phyloP scores from a whole-genome alignment of 2,329 filamentous ascomycete genomes.

The Septoria linicola region DNA sequence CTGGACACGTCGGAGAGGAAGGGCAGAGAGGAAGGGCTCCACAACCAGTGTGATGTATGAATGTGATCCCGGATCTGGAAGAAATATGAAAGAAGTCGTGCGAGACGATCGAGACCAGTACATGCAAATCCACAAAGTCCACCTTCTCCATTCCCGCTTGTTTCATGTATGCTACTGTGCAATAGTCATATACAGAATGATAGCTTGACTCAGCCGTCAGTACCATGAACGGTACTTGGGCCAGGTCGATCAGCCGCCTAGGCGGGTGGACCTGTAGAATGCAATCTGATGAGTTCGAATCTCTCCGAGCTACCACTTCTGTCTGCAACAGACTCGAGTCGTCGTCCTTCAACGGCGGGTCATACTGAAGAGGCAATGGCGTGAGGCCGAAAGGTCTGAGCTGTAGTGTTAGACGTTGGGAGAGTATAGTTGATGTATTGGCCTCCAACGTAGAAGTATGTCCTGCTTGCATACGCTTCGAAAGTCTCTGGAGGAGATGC shows the following conservation, averaged over 20 bases:
- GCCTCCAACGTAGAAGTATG: slow-evolving; percentile 30
- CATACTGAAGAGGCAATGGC: slow-evolving; percentile 36
- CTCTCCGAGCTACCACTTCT: slow-evolving; percentile 27
- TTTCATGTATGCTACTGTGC: slow-evolving; percentile 52
- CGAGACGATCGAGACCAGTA: no score
- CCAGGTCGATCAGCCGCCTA: slow-evolving; percentile 51
- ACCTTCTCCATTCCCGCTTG: no score
- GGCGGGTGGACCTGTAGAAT: slow-evolving; percentile 43
- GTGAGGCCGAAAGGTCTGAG: slow-evolving; percentile 40
- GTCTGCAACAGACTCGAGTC: slow-evolving; percentile 30
- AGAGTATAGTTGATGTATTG: slow-evolving; percentile 27
- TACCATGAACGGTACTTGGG: slow-evolving; percentile 50
- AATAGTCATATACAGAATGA: slow-evolving; percentile 58
- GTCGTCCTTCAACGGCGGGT: slow-evolving; percentile 31
- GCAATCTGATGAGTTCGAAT: slow-evolving; percentile 38
- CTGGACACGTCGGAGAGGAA: no score
- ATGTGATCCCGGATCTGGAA: no score
- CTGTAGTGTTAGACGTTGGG: slow-evolving; percentile 19
- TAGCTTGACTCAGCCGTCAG: slow-evolving; percentile 55
- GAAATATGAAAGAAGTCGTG: no score
- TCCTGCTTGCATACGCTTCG: slow-evolving; percentile 12
- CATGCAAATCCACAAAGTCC: no score
- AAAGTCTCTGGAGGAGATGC: neutral
- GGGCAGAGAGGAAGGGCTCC: no score
- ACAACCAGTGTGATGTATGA: no score